Evolutionary conservation across 2,329 filamentous ascomycete species (phyloP).

Genomic region (Colletotrichum tabaci): DNA sequence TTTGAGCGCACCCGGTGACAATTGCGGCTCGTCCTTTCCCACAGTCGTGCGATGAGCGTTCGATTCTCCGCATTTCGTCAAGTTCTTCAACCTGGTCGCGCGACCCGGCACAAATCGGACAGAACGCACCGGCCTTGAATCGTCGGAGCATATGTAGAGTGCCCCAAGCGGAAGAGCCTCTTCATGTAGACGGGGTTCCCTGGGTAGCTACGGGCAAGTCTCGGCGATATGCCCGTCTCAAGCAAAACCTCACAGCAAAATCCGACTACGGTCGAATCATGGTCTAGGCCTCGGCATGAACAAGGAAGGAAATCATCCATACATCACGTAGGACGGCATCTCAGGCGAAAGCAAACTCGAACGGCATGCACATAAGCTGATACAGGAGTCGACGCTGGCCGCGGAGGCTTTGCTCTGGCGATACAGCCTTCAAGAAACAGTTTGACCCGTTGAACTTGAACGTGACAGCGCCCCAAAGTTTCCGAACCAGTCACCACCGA

Average conservation of each 20-base stretch:
- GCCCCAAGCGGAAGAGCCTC: background rate
- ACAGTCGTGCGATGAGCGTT: constrained; percentile 33
- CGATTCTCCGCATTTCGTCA: constrained; percentile 29
- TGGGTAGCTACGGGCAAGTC: constrained; percentile 8
- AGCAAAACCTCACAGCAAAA: constrained; percentile 4
- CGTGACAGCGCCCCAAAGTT: background rate
- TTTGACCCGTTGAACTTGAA: background rate
- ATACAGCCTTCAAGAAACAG: background rate
- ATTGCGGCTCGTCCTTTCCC: constrained; percentile 19
- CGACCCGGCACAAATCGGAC: background rate
- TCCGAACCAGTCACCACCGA: background rate
- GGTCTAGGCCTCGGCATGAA: background rate
- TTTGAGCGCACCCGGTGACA: constrained; percentile 15
- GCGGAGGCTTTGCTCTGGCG: constrained; percentile 5
- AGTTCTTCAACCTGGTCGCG: background rate
- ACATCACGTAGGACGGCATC: background rate
- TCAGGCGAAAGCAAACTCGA: background rate
- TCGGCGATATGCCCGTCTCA: constrained; percentile 1
- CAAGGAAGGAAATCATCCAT: background rate
- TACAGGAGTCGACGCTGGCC: constrained; percentile 5
- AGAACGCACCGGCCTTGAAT: background rate
- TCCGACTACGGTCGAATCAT: background rate
- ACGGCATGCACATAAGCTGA: background rate
- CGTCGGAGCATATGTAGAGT: too few species aligned
- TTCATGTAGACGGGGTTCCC: background rate